Base-by-base conservation (phyloP, 1,284 basidiomycete genomes). In the Ustilago bromivora region DNA sequence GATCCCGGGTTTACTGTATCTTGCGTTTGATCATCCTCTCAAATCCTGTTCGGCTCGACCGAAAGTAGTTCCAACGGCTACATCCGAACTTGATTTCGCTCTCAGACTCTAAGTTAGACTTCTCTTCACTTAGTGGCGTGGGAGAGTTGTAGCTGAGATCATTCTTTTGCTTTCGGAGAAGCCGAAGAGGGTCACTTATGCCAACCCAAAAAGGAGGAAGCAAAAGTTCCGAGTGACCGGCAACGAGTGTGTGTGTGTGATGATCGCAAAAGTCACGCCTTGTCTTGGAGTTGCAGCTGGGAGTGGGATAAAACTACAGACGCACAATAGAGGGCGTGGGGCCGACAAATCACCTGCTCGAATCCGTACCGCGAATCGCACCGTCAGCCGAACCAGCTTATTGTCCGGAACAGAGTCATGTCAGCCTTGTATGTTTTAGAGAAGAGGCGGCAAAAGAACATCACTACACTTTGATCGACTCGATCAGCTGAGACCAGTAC, bases 341-440 rank as follows among this genome's bases (percentile, higher is more conserved):
- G 46, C 46, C 46, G 31, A 49, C 46, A 23, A 49, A 49, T 49
- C n/a, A 19, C 19, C 19, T 49, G 41, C 41, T 49, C 13, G 46
- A n/a, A 49, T 49, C 46, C 46, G 46, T n/a, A 49, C 46, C 46
- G 46, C 23, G 23, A 28, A 28, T 28, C 23, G 23, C 2, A 28
- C 23, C 23, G 23, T 28, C 23, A 28, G 23, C 23, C 23, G 23
- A 28, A 28, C 23, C 23, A 28, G 23, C 23, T 28, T 28, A 28
- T 28, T 28, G 23, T 28, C 23, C 23, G 23, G 23, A 28, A 28
- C 23, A 28, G 23, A 28, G 23, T 2, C 23, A 23, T 23, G 3
- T 23, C 23, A 28, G 23, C 23, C 23, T 28, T 41, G 13, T 7
- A 15, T 41, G 40, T 41, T 41, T 41, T 17, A 41, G 13, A 15